Base-by-base conservation (phyloP, 257 asterid genomes). In the Primulina huaijiensis region DNA sequence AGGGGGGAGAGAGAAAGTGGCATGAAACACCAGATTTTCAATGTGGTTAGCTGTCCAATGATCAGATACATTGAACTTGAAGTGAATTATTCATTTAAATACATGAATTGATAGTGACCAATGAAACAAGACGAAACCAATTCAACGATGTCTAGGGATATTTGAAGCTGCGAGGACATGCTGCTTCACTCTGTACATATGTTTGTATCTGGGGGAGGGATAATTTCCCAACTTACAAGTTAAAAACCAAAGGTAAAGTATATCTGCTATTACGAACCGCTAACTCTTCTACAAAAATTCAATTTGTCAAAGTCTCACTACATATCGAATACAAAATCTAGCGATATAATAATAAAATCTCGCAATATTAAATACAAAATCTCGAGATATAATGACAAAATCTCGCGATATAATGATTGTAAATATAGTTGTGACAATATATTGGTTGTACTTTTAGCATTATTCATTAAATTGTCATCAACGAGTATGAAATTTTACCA, bases 131-230 rank as follows among this genome's bases (percentile, higher is more conserved):
- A 9, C 16, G 34, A 21, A 19, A 35, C 67, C 20, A 37, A 40
- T 38, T 38, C 65, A 30, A 67, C 3, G 4, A 40, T 35, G 50
- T 20, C 25, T 9, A 8, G 33, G 60, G 38, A 59, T 12, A 64
- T 10, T 3, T 27, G 43, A 7, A 11, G 17, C 10, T 33, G 57
- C 11, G 46, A 33, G 9, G n/a, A 68, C 63, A 19, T 46, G 68
- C 70, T 46, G 68, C 70, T 17, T 27, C 64, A 72, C n/a, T 69
- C 65, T 55, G 30, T 35, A 38, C 33, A 14, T 6, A 68, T 69
- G 14, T 67, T 73, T 64, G 50, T 19, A 40, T 70, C 61, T 68
- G 31, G 40, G 55, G 17, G 25, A 50, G 14, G 16, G 64, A 60
- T 23, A 53, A 60, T 0, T 29, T 27, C 72, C 34, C 56, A 62